A percentile compares a stretch with the other conserved stretches of the same genome.
Evolutionary conservation across 108 stramenopile genomes (phyloP).

Genomic region (Cyclotella sp.): DNA sequence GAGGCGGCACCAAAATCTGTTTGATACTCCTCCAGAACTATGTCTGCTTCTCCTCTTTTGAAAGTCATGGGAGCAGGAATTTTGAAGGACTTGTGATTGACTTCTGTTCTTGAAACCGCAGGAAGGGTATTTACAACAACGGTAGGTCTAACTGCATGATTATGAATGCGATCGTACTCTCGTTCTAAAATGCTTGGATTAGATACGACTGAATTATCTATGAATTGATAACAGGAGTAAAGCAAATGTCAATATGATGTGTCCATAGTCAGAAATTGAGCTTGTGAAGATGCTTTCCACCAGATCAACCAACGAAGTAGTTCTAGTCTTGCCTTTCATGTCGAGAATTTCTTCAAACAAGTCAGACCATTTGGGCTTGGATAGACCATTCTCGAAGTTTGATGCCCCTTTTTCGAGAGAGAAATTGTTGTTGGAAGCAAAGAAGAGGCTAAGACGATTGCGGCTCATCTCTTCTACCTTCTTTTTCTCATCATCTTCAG

Average conservation of each 20-base stretch:
- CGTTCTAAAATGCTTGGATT: too few species aligned
- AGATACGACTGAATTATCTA: too few species aligned
- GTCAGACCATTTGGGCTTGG: background rate
- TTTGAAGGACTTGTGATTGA: background rate
- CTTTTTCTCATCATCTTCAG: too few species aligned
- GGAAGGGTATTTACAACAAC: too few species aligned
- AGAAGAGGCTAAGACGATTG: background rate
- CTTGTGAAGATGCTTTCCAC: background rate
- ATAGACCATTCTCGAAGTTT: background rate
- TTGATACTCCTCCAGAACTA: background rate
- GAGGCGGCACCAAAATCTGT: background rate
- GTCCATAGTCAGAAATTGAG: too few species aligned
- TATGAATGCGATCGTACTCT: too few species aligned
- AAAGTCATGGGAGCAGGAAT: too few species aligned
- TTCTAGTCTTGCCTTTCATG: background rate
- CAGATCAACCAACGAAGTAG: too few species aligned
- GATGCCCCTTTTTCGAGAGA: background rate
- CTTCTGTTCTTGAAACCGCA: background rate
- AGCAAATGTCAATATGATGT: too few species aligned
- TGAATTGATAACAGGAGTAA: too few species aligned
- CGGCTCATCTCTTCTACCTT: background rate
- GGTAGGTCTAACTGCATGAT: background rate
- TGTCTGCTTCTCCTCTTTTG: background rate
- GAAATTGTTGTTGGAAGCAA: background rate
- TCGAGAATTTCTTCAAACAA: background rate